Evolutionary conservation across 148 eudicot species (phyloP).

Genomic region (Amaranthus palmeri): DNA sequence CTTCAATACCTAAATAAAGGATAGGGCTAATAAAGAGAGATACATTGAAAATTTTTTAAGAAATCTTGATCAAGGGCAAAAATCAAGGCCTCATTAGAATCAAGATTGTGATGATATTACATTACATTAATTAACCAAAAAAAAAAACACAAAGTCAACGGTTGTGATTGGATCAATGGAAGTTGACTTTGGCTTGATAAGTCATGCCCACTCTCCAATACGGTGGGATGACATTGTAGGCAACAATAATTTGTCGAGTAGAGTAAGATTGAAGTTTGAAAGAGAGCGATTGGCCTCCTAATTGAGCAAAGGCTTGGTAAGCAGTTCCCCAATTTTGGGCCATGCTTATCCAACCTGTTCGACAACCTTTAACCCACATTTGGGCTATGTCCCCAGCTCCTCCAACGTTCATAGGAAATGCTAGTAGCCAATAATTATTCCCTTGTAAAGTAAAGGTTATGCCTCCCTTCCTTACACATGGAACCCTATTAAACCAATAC

Average conservation of each 20-base stretch:
- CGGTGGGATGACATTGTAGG: slow-evolving; percentile 50
- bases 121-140: no score
- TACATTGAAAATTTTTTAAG: no score
- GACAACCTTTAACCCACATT: slow-evolving; percentile 76
- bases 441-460: slow-evolving; percentile 57
- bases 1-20: neutral
- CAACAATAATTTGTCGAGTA: slow-evolving; percentile 40
- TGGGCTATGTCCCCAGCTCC: slow-evolving; percentile 56
- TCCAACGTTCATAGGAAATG: slow-evolving; percentile 75
- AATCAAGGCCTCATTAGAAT: neutral
- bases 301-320: slow-evolving; percentile 66
- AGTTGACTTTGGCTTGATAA: slow-evolving; percentile 50
- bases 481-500: slow-evolving; percentile 38
- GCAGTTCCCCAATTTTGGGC: slow-evolving; percentile 96
- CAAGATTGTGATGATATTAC: neutral
- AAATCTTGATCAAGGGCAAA: neutral
- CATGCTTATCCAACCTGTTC: slow-evolving; percentile 76
- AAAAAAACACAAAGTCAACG: no score
- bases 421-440: slow-evolving; percentile 64
- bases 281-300: slow-evolving; percentile 60
- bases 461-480: slow-evolving; percentile 57
- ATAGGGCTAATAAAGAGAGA: neutral
- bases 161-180: slow-evolving; percentile 15
- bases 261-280: slow-evolving; percentile 56
- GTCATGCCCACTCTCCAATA: slow-evolving; percentile 53